Base-by-base conservation (phyloP, 345 rosid species). In the Salix exigua region DNA sequence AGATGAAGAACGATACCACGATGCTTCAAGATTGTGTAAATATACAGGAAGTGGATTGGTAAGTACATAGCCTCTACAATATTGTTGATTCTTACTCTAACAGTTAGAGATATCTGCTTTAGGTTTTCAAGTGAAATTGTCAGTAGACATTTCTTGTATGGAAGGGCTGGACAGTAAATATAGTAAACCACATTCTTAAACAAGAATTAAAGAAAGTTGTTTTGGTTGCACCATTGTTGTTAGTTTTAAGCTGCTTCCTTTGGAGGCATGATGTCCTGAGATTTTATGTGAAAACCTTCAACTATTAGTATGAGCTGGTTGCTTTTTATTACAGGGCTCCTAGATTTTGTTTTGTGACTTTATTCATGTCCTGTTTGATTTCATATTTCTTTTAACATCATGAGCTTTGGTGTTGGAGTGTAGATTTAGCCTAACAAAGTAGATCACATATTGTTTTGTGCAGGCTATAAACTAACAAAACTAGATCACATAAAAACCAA, bases 21-120 rank as follows among this genome's bases (percentile, higher is more conserved):
- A 93, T 86, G 99, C 99, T 82, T 93, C 93, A 16, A 85, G 83
- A 76, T 77, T 95, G 81, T 88, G 91, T 77, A 93, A 82, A 81
- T 69, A 74, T 66, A 91, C 97, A 18, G 97, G 96, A 82, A 88
- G 93, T 73, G 99, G 98, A 83, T 81, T 95, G 98, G 99, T 95
- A 91, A 80, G 40, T 55, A 77, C 65, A 44, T 42, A 17, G 53
- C 60, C 74, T 55, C 62, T 19, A 25, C 76, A 40, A 11, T 40
- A 40, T 40, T 40, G 14, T 40, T 40, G 44, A 40, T 10, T 40
- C 44, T 40, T 40, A 40, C 44, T 40, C 44, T 62, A 26, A 63
- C 23, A 42, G 44, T 66, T 48, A n/a, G 33, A 51, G 18, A 11
- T 26, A 62, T 25, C 31, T 74, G 61, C 63, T 80, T 38, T 44